These are phyloP conservation scores for Polysphondylium violaceum DNA, from an alignment of 78 protist species.

Conservation along the genomic window DNA sequence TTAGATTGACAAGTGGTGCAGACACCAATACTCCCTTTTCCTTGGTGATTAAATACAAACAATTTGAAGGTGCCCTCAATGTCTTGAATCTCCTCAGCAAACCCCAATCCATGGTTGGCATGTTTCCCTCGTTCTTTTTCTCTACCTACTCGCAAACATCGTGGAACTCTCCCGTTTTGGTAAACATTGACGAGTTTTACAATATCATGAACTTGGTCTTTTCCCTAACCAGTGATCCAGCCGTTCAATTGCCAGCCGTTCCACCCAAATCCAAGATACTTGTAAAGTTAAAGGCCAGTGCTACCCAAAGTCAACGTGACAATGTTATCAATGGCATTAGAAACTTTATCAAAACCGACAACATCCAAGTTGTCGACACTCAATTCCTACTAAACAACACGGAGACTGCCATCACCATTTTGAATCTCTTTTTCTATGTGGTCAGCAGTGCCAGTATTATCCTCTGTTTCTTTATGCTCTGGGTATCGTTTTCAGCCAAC, in stretches of 20 bases:
- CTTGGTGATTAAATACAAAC: conserved; percentile 17
- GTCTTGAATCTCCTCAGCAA: conserved; percentile 54
- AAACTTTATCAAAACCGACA: conserved; percentile 57
- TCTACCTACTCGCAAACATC: conserved; percentile 76
- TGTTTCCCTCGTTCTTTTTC: conserved; percentile 87
- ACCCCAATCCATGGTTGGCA: conserved; percentile 58
- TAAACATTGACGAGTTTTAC: conserved; percentile 70
- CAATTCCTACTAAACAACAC: conserved; percentile 40
- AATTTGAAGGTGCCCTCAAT: background rate
- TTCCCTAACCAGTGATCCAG: conserved; percentile 11
- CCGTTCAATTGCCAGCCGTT: conserved; percentile 7
- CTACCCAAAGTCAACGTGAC: conserved; percentile 52
- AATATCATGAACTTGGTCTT: conserved; percentile 27
- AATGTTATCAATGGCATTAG: conserved; percentile 74
- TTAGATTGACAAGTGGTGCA: conserved; percentile 59
- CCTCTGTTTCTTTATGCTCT: conserved; percentile 92
- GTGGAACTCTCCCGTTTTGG: conserved; percentile 66
- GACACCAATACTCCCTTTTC: conserved; percentile 64
- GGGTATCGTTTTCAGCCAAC: conserved; percentile 93
- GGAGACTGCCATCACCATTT: conserved; percentile 42
- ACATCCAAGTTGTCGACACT: conserved; percentile 71
- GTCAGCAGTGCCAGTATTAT: conserved; percentile 81
- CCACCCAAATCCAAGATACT: conserved; percentile 61
- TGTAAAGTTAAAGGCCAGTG: conserved; percentile 26
- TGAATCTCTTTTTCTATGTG: conserved; percentile 82